Conservation (phyloP, 1,284 basidiomycete species). For the Cryptococcus sp. region DNA sequence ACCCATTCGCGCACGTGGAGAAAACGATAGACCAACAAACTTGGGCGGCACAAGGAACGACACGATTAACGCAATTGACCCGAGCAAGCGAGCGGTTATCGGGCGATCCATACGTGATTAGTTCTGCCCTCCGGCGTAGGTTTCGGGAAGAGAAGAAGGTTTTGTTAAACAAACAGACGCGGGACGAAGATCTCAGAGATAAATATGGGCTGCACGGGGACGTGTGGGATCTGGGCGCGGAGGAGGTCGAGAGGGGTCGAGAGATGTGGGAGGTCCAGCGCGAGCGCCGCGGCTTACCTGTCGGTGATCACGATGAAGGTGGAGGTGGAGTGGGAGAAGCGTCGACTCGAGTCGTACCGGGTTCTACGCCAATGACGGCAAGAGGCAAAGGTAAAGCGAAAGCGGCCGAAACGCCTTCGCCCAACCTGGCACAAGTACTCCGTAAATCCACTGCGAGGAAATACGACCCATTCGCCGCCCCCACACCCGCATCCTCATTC, state of each 20-base stretch:
- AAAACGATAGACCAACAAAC: slow-evolving; percentile 77
- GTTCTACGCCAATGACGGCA: slow-evolving; percentile 3
- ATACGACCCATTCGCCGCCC: slow-evolving; percentile 42
- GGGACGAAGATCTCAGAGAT: slow-evolving; percentile 69
- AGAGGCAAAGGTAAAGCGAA: slow-evolving; percentile 26
- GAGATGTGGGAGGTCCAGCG: slow-evolving; percentile 34
- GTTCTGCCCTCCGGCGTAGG: slow-evolving; percentile 68
- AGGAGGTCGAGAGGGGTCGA: slow-evolving; percentile 28
- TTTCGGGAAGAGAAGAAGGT: slow-evolving; percentile 85
- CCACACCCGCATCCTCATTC: neutral
- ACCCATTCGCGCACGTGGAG: slow-evolving; percentile 84
- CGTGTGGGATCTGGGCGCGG: slow-evolving; percentile 36
- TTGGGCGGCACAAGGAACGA: slow-evolving; percentile 68
- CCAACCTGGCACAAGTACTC: slow-evolving; percentile 23
- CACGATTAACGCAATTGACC: slow-evolving; percentile 76
- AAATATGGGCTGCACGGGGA: slow-evolving; percentile 70
- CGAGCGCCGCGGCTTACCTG: slow-evolving; percentile 26
- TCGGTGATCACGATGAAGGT: slow-evolving; percentile 2
- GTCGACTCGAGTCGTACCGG: slow-evolving; percentile 10
- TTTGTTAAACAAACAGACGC: slow-evolving; percentile 64
- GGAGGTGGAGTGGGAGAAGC: slow-evolving; percentile 8
- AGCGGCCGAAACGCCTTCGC: slow-evolving; percentile 4
- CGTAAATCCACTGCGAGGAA: slow-evolving; percentile 40
- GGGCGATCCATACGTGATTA: slow-evolving; percentile 80
- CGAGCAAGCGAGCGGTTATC: slow-evolving; percentile 70